These are phyloP conservation scores for Mycosphaerella sp. DNA, from an alignment of 2,329 filamentous ascomycete species.

Conservation along the genomic window DNA sequence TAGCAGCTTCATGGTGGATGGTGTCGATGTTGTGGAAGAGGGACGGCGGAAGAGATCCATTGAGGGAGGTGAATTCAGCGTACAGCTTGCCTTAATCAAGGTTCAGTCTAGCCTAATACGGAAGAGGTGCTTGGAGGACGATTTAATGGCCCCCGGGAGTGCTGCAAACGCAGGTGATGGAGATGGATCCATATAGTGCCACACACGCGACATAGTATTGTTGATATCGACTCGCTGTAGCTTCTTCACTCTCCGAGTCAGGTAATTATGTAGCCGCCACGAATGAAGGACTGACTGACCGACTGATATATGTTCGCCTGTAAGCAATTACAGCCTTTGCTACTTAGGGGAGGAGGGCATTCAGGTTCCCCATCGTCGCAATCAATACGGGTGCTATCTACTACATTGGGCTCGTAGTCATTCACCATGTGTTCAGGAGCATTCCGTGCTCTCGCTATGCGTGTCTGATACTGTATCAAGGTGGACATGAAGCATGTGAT, in stretches of 20 bases:
- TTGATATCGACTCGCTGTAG: too few relatives aligned
- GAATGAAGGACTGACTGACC: neutral
- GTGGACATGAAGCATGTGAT: neutral
- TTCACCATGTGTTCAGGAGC: neutral
- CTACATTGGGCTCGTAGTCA: neutral
- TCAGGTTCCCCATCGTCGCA: neutral
- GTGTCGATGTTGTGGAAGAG: neutral
- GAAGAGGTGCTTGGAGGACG: too few relatives aligned
- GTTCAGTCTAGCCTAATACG: too few relatives aligned
- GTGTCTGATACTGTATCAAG: neutral
- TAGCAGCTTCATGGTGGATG: slow-evolving; percentile 27
- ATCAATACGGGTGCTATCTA: neutral
- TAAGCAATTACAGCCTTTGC: neutral
- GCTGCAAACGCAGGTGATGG: too few relatives aligned
- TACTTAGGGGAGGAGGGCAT: neutral
- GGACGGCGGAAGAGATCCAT: neutral
- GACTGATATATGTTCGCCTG: neutral
- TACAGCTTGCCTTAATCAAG: too few relatives aligned
- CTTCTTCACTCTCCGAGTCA: too few relatives aligned
- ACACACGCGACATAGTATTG: too few relatives aligned
- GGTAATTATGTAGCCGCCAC: too few relatives aligned
- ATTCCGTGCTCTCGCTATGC: neutral
- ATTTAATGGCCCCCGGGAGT: too few relatives aligned
- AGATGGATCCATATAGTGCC: too few relatives aligned
- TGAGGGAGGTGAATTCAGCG: too few relatives aligned